A percentile compares a stretch with the other conserved stretches of the same genome.
phyloP scores from a whole-genome alignment of 805 yeast species.

The Suhomyces tanzawaensis region DNA sequence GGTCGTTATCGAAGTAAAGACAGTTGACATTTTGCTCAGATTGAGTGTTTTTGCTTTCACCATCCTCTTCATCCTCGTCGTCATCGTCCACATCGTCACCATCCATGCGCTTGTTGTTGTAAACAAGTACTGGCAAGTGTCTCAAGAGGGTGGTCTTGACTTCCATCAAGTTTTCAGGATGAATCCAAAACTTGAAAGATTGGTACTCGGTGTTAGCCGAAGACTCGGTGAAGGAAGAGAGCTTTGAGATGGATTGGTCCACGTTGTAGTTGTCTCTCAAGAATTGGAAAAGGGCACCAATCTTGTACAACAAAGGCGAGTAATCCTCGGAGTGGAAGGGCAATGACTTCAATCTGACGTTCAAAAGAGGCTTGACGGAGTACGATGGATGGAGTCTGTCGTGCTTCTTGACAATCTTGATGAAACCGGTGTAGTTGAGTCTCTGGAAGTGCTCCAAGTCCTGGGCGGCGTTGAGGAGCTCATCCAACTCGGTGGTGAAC shows the following conservation, averaged over 20 bases:
- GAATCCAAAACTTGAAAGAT: conserved; percentile 91
- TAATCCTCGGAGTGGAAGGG: conserved; percentile 96
- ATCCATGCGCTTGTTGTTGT: conserved; percentile 46
- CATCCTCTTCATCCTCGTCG: conserved; percentile 50
- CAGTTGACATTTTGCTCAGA: conserved; percentile 74
- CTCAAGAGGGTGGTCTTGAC: conserved; percentile 93
- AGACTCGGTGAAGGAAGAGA: conserved; percentile 47
- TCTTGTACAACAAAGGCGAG: conserved; percentile 82
- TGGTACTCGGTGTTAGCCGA: conserved; percentile 42
- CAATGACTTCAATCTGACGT: conserved; percentile 79
- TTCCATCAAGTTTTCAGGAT: conserved; percentile 96
- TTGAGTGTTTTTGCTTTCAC: conserved; percentile 18
- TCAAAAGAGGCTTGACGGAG: conserved; percentile 86
- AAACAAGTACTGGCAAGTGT: conserved; percentile 88
- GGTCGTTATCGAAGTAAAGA: conserved; percentile 79
- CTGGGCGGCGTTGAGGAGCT: conserved; percentile 68
- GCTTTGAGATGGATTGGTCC: conserved; percentile 46
- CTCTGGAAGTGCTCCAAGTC: conserved; percentile 89
- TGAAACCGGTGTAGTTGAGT: conserved; percentile 90
- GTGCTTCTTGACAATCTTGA: conserved; percentile 92
- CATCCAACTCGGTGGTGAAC: conserved; percentile 72
- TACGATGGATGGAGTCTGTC: conserved; percentile 85
- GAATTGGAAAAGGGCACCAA: conserved; percentile 76
- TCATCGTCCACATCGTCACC: conserved; percentile 48
- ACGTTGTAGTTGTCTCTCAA: conserved; percentile 69